Percentiles rank a stretch among this genome's conserved stretches.
These are phyloP conservation scores for Whalleya microplaca DNA, from an alignment of 2,329 filamentous ascomycete species.

Conservation along the genomic window DNA sequence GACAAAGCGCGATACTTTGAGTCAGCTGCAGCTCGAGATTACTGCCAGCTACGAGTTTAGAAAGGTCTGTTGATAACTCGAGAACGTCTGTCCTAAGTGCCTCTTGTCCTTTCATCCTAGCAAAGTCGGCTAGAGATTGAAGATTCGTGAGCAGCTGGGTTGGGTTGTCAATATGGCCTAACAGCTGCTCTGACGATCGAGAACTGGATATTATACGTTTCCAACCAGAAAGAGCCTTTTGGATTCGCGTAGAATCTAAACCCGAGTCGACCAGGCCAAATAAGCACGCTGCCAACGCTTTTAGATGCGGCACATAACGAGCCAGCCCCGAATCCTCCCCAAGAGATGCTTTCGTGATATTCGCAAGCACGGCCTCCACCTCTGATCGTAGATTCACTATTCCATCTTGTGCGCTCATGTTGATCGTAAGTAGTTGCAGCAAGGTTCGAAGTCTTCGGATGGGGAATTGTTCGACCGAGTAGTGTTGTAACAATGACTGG, in stretches of 20 bases:
- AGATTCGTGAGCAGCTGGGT: constrained; percentile 54
- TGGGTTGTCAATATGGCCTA: constrained; percentile 52
- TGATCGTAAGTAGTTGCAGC: constrained; percentile 51
- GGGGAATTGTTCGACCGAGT: constrained; percentile 54
- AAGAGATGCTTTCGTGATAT: constrained; percentile 41
- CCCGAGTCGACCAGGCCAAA: constrained; percentile 47
- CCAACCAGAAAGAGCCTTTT: constrained; percentile 49
- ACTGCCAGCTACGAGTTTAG: constrained; percentile 40
- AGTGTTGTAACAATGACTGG: constrained; percentile 52
- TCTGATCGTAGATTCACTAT: constrained; percentile 45
- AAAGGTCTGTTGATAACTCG: constrained; percentile 50
- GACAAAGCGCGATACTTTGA: constrained; percentile 52
- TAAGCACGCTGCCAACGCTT: constrained; percentile 49
- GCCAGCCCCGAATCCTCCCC: constrained; percentile 51
- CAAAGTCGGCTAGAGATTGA: constrained; percentile 54
- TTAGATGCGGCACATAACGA: constrained; percentile 53
- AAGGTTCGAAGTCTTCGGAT: constrained; percentile 57
- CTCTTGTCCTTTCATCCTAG: constrained; percentile 55
- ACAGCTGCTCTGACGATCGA: constrained; percentile 45
- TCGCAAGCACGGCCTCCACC: constrained; percentile 42
- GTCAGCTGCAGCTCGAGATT: constrained; percentile 46
- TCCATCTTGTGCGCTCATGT: constrained; percentile 49
- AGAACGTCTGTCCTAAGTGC: constrained; percentile 50
- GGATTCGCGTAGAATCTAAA: constrained; percentile 38
- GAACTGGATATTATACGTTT: constrained; percentile 44